phyloP scores from a whole-genome alignment of 305 asterid species.

The Euphrasia arctica region DNA sequence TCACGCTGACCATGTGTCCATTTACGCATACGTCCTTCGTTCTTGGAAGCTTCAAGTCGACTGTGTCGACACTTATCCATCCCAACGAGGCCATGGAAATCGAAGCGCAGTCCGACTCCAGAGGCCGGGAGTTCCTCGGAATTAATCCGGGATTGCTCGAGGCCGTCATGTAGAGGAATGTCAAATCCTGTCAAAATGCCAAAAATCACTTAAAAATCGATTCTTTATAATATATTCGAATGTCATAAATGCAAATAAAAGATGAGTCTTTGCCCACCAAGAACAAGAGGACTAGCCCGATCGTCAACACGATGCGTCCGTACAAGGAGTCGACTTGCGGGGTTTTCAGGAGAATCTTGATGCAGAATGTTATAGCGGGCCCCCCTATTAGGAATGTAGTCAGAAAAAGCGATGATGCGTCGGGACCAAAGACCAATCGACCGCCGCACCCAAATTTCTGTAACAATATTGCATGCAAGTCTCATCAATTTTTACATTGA shows the following conservation, averaged over 20 bases:
- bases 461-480: neutral
- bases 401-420: conserved; percentile 59
- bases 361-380: conserved; percentile 71
- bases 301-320: conserved; percentile 41
- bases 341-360: conserved; percentile 44
- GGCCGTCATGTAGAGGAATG: conserved; percentile 75
- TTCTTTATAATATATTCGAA: no score
- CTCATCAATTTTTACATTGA: no score
- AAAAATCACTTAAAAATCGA: neutral
- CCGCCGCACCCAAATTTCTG: conserved; percentile 92
- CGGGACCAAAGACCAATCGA: conserved; percentile 91
- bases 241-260: conserved; percentile 7
- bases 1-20: conserved; percentile 66
- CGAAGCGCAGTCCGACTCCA: conserved; percentile 41
- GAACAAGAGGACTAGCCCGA: conserved; percentile 56
- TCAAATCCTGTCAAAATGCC: conserved; percentile 54
- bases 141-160: conserved; percentile 80
- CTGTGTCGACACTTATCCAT: conserved; percentile 49
- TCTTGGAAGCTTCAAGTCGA: conserved; percentile 57
- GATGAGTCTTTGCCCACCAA: conserved; percentile 43
- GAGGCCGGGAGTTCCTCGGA: conserved; percentile 60
- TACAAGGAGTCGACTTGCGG: conserved; percentile 36
- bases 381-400: conserved; percentile 65
- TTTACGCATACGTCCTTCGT: conserved; percentile 65
- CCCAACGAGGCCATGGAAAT: conserved; percentile 46